Percentiles rank a stretch among this genome's conserved stretches.
phyloP scores from a whole-genome alignment of 1,139 yeast genomes.

The Yamadazyma triangularis region DNA sequence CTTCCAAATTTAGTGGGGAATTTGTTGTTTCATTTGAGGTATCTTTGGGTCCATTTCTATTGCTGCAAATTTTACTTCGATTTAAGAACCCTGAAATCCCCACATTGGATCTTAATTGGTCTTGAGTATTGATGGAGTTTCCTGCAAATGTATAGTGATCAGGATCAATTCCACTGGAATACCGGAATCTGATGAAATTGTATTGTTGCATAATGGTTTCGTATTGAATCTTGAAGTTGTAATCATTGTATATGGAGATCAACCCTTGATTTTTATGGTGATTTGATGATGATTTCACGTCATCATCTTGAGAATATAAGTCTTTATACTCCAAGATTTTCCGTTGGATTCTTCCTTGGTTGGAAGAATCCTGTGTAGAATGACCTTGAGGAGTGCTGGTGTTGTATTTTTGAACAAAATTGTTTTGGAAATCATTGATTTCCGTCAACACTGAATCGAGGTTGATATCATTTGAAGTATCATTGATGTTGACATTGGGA shows the following conservation, averaged over 20 bases:
- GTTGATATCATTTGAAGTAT: conserved; percentile 4
- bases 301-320: conserved; percentile 17
- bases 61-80: too few relatives aligned
- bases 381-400: conserved; percentile 5
- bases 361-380: too few relatives aligned
- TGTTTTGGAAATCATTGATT: conserved; percentile 28
- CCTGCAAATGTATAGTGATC: conserved; percentile 5
- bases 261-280: too few relatives aligned
- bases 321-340: conserved; percentile 34
- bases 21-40: too few relatives aligned
- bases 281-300: too few relatives aligned
- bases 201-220: conserved; percentile 37
- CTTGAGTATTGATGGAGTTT: conserved; percentile 1
- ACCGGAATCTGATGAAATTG: conserved; percentile 34
- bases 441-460: conserved; percentile 24
- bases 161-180: conserved; percentile 14
- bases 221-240: conserved; percentile 31
- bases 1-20: too few relatives aligned
- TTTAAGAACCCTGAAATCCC: conserved; percentile 15
- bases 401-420: conserved; percentile 22
- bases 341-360: conserved; percentile 35
- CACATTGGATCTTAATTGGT: conserved; percentile 8
- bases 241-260: conserved; percentile 9
- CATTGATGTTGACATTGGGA: conserved; percentile 6
- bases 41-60: too few relatives aligned